phyloP scores from a whole-genome alignment of 73 alveolate genomes.

The Uronychia binucleata region DNA sequence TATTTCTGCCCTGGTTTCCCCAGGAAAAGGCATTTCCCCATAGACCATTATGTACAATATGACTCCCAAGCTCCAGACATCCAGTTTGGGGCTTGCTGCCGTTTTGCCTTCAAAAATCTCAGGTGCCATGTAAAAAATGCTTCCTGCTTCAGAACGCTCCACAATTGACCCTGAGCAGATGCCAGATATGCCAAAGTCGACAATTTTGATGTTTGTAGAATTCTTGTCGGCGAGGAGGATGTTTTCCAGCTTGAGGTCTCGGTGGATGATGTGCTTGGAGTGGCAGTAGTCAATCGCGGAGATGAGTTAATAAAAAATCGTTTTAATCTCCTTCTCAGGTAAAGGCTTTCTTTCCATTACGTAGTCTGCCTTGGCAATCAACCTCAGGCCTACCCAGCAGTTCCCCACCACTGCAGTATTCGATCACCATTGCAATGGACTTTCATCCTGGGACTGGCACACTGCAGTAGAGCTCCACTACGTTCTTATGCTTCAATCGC shows the following conservation, averaged over 20 bases:
- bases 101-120: slow-evolving; percentile 70
- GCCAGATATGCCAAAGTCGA: slow-evolving; percentile 85
- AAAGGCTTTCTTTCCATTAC: slow-evolving; percentile 4
- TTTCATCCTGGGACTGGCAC: slow-evolving; percentile 23
- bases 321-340: slow-evolving; percentile 61
- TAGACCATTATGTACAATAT: slow-evolving; percentile 62
- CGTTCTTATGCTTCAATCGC: slow-evolving; percentile 31
- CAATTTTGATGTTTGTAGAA: slow-evolving; percentile 44
- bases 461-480: slow-evolving; percentile 22
- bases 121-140: slow-evolving; percentile 68
- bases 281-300: slow-evolving; percentile 79
- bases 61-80: slow-evolving; percentile 76
- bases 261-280: slow-evolving; percentile 66
- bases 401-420: slow-evolving; percentile 52
- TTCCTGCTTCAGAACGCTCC: slow-evolving; percentile 71
- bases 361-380: no score
- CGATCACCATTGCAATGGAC: slow-evolving; percentile 46
- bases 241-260: slow-evolving; percentile 81
- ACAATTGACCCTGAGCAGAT: slow-evolving; percentile 57
- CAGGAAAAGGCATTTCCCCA: slow-evolving; percentile 72
- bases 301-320: slow-evolving; percentile 61
- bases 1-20: slow-evolving; percentile 47
- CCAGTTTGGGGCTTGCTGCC: slow-evolving; percentile 65
- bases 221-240: slow-evolving; percentile 65
- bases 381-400: no score